phyloP scores from a whole-genome alignment of 2,329 filamentous ascomycete genomes.

The Stachybotrys chlorohalonatus region DNA sequence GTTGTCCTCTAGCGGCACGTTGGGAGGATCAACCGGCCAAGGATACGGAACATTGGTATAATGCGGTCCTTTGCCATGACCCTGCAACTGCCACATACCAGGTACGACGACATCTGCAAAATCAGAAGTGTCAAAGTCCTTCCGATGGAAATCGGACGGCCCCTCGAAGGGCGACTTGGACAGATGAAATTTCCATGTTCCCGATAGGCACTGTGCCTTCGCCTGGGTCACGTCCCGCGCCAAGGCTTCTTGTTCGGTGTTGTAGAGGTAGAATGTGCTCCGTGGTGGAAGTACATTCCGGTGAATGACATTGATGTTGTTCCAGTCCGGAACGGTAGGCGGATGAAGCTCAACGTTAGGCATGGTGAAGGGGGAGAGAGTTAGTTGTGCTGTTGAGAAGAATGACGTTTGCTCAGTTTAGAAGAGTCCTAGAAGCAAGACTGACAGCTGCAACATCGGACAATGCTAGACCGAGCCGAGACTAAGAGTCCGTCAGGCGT shows the following conservation, averaged over 20 bases:
- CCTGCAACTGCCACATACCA: slow-evolving; percentile 63
- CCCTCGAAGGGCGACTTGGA: slow-evolving; percentile 35
- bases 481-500: too few species aligned
- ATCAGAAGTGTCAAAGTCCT: slow-evolving; percentile 22
- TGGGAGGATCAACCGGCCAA: slow-evolving; percentile 57
- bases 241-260: slow-evolving; percentile 38
- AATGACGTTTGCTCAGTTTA: too few species aligned
- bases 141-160: slow-evolving; percentile 28
- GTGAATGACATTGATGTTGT: slow-evolving; percentile 50
- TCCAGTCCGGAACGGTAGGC: slow-evolving; percentile 44
- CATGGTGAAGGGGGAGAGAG: too few species aligned
- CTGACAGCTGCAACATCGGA: too few species aligned
- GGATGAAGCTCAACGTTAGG: neutral
- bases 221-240: slow-evolving; percentile 27
- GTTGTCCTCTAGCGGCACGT: slow-evolving; percentile 55
- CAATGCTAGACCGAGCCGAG: too few species aligned
- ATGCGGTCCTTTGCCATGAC: slow-evolving; percentile 53
- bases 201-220: slow-evolving; percentile 36
- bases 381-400: too few species aligned
- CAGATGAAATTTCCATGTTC: slow-evolving; percentile 44
- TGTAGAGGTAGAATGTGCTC: slow-evolving; percentile 46
- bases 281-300: slow-evolving; percentile 49
- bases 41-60: slow-evolving; percentile 64
- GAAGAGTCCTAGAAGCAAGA: too few species aligned
- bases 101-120: slow-evolving; percentile 47